phyloP scores from a whole-genome alignment of 495 filamentous ascomycete genomes.

The Viridothelium virens region DNA sequence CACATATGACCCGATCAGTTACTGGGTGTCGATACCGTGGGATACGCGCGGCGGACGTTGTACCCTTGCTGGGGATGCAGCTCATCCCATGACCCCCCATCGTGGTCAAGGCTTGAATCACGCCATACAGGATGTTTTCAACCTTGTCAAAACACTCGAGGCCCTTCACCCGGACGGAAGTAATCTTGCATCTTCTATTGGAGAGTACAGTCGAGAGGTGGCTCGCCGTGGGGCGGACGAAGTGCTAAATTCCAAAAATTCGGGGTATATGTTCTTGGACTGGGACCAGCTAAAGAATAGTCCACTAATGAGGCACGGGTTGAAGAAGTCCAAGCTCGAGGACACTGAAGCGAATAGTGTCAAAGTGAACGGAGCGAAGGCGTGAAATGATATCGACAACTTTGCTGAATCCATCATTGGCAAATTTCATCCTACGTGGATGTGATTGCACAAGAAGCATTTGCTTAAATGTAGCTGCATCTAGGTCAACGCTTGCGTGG shows the following conservation, averaged over 20 bases:
- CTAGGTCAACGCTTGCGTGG: neutral
- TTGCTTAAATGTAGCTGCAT: neutral
- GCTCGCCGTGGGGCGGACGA: conserved; percentile 13
- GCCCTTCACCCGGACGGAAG: neutral
- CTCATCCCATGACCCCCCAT: conserved; percentile 55
- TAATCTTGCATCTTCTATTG: neutral
- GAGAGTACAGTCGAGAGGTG: conserved; percentile 10
- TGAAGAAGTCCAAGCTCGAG: neutral
- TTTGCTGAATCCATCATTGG: neutral
- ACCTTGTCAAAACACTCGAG: conserved; percentile 26
- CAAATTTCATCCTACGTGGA: neutral
- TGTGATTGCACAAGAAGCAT: neutral
- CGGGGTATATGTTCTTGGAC: conserved; percentile 11
- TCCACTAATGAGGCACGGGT: conserved; percentile 13
- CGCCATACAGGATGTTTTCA: conserved; percentile 40
- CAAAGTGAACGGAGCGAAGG: neutral
- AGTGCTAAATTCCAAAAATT: conserved; percentile 10
- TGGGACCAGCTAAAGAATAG: conserved; percentile 16
- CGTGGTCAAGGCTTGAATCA: conserved; percentile 50
- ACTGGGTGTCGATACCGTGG: conserved; percentile 42
- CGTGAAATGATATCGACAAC: neutral
- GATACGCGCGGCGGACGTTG: conserved; percentile 43
- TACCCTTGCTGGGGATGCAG: conserved; percentile 52
- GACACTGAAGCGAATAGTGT: neutral
- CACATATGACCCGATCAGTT: conserved; percentile 31